Evolutionary conservation across 352 stramenopile genomes (phyloP), one percentile per base, ranked within the genome.

Genomic region (Globisporangium echinulatum): DNA sequence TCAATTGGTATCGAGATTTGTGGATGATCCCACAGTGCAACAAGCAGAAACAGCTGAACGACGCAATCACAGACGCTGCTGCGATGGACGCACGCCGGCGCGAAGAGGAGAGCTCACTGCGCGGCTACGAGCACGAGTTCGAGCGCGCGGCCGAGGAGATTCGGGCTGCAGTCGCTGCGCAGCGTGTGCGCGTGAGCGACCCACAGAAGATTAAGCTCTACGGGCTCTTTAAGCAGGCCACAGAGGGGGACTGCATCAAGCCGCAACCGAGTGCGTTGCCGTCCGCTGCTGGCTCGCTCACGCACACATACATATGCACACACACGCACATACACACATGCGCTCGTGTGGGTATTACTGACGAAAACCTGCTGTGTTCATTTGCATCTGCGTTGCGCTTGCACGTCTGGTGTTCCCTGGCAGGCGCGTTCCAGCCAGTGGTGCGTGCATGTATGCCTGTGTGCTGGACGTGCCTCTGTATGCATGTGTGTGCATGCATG

Each of bases 181-280:
- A 58, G 7, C 52, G 62, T 37, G 62, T 85, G 48, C 61, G 57
- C 11, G 61, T 85, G 11, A 85, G 63, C 47, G 77, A 95, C 58
- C 55, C 77, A 49, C 77, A 90, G 55, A 92, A 92, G 71, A 75
- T 92, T 63, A 69, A 76, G 59, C 62, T 92, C 44, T 94, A 93
- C 62, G 72, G 63, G 55, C 73, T 92, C 38, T 94, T 82, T 71
- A 94, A 93, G 59, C 84, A 95, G 64, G 77, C 76, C 33, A 90
- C 74, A 33, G 62, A 71, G 15, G 78, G 85, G 42, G 79, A 94
- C 63, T 88, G 81, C 67, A 25, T 15, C 50, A 80, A 72, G 40
- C 36, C 74, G 25, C 69, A 77, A 37, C 76, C 85, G 5, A 82
- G 77, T 83, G 56, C 53, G 68, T 69, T 3, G 13, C 25, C 5